Base-by-base conservation (phyloP, 2,329 filamentous ascomycete species). In the Amesomyces nigricolor region DNA sequence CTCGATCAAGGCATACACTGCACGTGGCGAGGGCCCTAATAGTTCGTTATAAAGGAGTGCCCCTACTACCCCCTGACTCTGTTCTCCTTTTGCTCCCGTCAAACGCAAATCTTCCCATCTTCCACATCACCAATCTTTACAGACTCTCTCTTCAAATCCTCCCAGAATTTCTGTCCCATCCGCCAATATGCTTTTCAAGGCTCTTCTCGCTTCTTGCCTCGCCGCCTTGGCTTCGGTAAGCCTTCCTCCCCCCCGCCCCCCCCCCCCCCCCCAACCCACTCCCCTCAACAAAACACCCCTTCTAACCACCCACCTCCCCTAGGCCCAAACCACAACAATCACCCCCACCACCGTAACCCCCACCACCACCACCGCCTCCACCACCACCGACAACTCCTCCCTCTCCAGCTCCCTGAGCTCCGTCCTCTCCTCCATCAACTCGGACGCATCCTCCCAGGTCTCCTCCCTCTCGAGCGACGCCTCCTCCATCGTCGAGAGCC, bases 181-280 rank as follows among this genome's bases (percentile, higher is more conserved):
- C 39, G 16, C 54, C 65, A 73, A 59, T 30, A 80, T 80, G 77
- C 75, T 73, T 71, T 65, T 71, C 63, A 64, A 71, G 45, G 66
- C 66, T 50, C 57, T 76, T 51, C 47, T 78, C 61, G 56, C 72
- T 40, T 63, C 72, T 26, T 5, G 22, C 54, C 62, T 77, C 62
- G 72, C 71, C 58, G 57, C 65, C 42, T 16, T 66, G 58, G 65
- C 58, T 50, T 56, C 62, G 47, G 67, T 68, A 66, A 39, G 65
- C 61, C 13, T 19, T 5, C 16, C 22, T 16, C 16, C 16, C 4
- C 26, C n/a, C n/a, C n/a, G n/a, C n/a, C 16, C 16, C 4, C 26
- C 16, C 22, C 14, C 16, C 16, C 4, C 26, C 26, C 29, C 45
- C 29, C 16, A 11, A 13, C 7, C 10, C 17, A 8, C 11, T 13